Percentiles rank a stretch among this genome's conserved stretches.
phyloP scores from a whole-genome alignment of 306 rosid species.

The Herpetospermum pedunculosum region DNA sequence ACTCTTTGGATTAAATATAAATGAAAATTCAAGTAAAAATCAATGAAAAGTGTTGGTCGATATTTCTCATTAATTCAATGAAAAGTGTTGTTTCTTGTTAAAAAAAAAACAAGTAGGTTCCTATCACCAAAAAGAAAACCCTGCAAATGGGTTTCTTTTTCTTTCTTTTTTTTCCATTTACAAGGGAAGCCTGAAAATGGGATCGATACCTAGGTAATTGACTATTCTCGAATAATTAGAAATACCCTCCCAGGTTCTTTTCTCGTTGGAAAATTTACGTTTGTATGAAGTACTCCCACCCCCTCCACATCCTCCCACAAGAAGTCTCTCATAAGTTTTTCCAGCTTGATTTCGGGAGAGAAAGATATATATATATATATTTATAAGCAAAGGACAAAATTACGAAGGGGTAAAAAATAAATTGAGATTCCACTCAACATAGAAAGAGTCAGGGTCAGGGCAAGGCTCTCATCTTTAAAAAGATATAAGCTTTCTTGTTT shows the following conservation, averaged over 20 bases:
- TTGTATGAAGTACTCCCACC: too few species aligned
- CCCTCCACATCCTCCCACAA: too few species aligned
- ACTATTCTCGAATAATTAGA: not conserved
- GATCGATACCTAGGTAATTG: not conserved
- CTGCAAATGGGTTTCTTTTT: not conserved
- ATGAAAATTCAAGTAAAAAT: not conserved
- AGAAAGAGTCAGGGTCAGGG: not conserved
- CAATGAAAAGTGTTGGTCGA: too few species aligned
- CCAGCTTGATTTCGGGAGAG: too few species aligned
- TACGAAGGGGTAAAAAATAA: not conserved
- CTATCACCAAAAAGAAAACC: not conserved
- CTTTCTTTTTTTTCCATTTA: not conserved
- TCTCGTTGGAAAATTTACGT: not conserved
- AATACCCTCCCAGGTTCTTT: not conserved
- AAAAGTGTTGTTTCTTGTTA: too few species aligned
- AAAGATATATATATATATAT: too few species aligned
- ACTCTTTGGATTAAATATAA: not conserved
- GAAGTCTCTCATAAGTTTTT: not conserved
- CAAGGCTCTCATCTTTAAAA: not conserved
- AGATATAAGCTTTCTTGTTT: not conserved
- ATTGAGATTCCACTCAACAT: not conserved
- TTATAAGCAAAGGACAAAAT: too few species aligned
- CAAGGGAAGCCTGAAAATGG: not conserved
- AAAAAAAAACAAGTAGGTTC: too few species aligned
- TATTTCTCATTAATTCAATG: too few species aligned